phyloP scores from a whole-genome alignment of 164 flowering plant genomes.

The Magnolia officinalis region DNA sequence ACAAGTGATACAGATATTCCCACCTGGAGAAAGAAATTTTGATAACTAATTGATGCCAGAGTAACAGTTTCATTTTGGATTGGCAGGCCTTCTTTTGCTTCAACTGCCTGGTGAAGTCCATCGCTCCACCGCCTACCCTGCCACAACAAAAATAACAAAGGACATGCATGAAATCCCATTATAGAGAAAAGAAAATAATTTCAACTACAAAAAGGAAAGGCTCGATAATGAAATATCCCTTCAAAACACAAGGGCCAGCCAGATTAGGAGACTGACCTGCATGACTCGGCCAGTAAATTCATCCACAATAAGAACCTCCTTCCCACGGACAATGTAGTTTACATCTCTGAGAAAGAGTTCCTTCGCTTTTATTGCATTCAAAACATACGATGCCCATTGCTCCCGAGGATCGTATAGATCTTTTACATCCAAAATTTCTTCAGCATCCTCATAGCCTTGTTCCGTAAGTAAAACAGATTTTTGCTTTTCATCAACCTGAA shows the following conservation, averaged over 20 bases:
- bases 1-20: slow-evolving; percentile 9
- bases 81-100: slow-evolving; percentile 97
- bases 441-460: slow-evolving; percentile 98
- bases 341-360: slow-evolving; percentile 96
- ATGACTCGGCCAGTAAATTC: slow-evolving; percentile 98
- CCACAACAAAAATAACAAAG: slow-evolving; percentile 3
- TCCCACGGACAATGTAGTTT: slow-evolving; percentile 85
- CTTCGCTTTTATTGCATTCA: slow-evolving; percentile 94
- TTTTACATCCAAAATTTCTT: slow-evolving; percentile 81
- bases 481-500: slow-evolving; percentile 95
- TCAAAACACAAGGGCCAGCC: background rate
- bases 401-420: slow-evolving; percentile 98
- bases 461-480: slow-evolving; percentile 82
- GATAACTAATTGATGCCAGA: slow-evolving; percentile 95
- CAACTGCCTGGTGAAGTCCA: slow-evolving; percentile 99
- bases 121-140: slow-evolving; percentile 99
- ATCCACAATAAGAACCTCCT: slow-evolving; percentile 96
- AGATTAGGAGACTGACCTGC: slow-evolving; percentile 55
- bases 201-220: background rate
- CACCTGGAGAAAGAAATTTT: slow-evolving; percentile 98
- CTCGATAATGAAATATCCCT: background rate
- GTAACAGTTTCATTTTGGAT: slow-evolving; percentile 97
- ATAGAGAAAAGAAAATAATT: background rate
- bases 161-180: slow-evolving; percentile 5
- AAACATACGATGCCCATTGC: slow-evolving; percentile 90